Conservation (phyloP, 2,329 filamentous ascomycete species). For the Colletotrichum zoysiae region DNA sequence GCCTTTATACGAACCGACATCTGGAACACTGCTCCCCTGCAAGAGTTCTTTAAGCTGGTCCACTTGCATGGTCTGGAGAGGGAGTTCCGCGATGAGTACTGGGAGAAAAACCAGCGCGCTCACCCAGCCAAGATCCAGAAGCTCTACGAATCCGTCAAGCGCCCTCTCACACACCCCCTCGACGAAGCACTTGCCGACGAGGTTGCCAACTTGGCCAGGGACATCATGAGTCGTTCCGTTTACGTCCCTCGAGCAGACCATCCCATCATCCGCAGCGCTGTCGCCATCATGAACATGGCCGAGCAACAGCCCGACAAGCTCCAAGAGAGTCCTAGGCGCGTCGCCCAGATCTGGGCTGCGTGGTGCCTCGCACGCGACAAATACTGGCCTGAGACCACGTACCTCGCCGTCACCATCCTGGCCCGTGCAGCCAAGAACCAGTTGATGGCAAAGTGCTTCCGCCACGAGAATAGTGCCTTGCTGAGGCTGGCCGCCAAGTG, state of each 20-base stretch:
- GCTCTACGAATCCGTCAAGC: neutral
- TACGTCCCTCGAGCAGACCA: constrained; percentile 18
- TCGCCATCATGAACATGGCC: constrained; percentile 33
- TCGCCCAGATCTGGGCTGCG: constrained; percentile 26
- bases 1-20: constrained; percentile 29
- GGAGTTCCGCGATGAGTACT: constrained; percentile 26
- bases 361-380: constrained; percentile 29
- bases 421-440: constrained; percentile 14
- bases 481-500: neutral
- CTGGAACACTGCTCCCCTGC: constrained; percentile 2
- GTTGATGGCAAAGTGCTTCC: constrained; percentile 17
- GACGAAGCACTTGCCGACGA: neutral
- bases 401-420: constrained; percentile 18
- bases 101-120: constrained; percentile 24
- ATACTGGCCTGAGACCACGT: constrained; percentile 3
- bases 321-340: neutral
- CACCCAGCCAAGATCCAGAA: constrained; percentile 6
- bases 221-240: constrained; percentile 31
- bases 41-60: constrained; percentile 31
- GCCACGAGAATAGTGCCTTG: constrained; percentile 1
- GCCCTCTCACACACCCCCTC: neutral
- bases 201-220: neutral
- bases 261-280: constrained; percentile 31
- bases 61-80: constrained; percentile 17
- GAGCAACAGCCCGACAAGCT: neutral